These are phyloP conservation scores for Beauveria varroae DNA, from an alignment of 2,329 filamentous ascomycete genomes.

Conservation along the genomic window DNA sequence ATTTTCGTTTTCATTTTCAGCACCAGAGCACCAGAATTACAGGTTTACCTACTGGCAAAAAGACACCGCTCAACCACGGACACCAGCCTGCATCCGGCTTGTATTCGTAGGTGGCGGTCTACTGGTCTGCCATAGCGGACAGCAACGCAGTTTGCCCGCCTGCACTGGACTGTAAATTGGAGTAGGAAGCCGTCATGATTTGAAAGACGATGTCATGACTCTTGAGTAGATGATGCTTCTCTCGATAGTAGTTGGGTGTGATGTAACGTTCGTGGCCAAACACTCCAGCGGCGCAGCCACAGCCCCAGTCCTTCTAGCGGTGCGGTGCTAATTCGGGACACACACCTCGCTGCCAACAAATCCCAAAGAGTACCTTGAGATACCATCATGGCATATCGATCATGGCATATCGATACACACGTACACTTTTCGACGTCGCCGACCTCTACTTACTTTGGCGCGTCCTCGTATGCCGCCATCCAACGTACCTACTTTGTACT, in stretches of 20 bases:
- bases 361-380: background rate
- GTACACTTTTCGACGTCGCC: background rate
- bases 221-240: background rate
- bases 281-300: conserved; percentile 1
- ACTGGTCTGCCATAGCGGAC: background rate
- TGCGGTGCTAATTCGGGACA: conserved; percentile 9
- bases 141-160: background rate
- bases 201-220: background rate
- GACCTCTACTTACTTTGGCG: background rate
- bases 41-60: no score
- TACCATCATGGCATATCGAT: background rate
- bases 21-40: background rate
- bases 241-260: background rate
- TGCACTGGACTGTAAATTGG: background rate
- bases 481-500: background rate
- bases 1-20: background rate
- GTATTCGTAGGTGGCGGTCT: background rate
- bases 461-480: background rate
- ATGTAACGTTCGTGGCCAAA: background rate
- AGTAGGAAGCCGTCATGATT: background rate
- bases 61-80: no score
- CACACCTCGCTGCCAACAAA: background rate
- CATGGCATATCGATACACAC: background rate
- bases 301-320: background rate
- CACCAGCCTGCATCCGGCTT: background rate